Evolutionary conservation across 345 rosid genomes (phyloP).

Genomic region (Arabidopsis thaliana): DNA sequence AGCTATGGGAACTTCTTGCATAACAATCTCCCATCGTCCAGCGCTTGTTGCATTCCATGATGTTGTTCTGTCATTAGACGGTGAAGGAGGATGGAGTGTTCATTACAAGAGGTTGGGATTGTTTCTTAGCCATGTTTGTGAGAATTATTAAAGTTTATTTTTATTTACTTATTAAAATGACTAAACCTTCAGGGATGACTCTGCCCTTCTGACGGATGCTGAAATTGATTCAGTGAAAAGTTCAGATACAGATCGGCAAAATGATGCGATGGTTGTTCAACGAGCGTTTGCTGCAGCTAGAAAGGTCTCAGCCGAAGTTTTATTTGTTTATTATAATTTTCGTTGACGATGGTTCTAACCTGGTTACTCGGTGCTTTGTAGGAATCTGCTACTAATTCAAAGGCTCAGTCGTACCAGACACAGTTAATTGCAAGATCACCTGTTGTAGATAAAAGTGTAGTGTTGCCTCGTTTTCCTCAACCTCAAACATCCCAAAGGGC

Average conservation of each 20-base stretch:
- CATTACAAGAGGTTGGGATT: constrained; percentile 74
- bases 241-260: constrained; percentile 71
- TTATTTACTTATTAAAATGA: constrained; percentile 29
- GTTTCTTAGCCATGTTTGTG: constrained; percentile 28
- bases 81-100: constrained; percentile 96
- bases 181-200: constrained; percentile 66
- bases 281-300: constrained; percentile 73
- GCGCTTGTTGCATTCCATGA: constrained; percentile 98
- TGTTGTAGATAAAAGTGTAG: constrained; percentile 46
- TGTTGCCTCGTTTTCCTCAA: constrained; percentile 76
- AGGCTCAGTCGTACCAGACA: constrained; percentile 64
- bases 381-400: constrained; percentile 61
- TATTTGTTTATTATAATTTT: constrained; percentile 12
- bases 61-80: constrained; percentile 90
- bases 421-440: constrained; percentile 78
- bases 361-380: constrained; percentile 45
- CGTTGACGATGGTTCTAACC: constrained; percentile 25
- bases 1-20: constrained; percentile 99
- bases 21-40: constrained; percentile 99
- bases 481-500: constrained; percentile 62
- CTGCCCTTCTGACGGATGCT: constrained; percentile 55
- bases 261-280: constrained; percentile 90
- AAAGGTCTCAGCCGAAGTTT: constrained; percentile 54
- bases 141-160: constrained; percentile 5
- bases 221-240: constrained; percentile 48